Percentiles rank a stretch among this genome's conserved stretches.
These are phyloP conservation scores for Myxozyma melibiosi DNA, from an alignment of 805 yeast genomes.

Conservation along the genomic window DNA sequence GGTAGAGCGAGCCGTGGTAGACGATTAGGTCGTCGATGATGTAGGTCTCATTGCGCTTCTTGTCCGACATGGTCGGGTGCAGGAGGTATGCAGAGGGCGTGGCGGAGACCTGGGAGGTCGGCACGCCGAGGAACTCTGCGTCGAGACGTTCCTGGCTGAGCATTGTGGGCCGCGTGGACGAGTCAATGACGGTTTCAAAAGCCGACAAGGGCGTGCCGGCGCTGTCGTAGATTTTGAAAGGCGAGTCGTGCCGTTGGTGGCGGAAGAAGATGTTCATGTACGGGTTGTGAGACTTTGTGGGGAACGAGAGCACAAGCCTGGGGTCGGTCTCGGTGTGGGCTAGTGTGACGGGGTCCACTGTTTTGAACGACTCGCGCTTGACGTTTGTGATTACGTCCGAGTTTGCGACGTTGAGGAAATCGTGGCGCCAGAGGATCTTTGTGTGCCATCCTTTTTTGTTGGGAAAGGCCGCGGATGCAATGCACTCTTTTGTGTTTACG, in stretches of 20 bases:
- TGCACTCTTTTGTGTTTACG: conserved; percentile 33
- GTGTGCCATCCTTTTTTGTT: conserved; percentile 28
- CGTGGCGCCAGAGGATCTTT: conserved; percentile 10
- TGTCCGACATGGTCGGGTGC: conserved; percentile 4
- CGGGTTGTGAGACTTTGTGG: conserved; percentile 24
- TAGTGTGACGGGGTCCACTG: not conserved
- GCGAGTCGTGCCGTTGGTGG: not conserved
- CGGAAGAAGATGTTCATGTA: conserved; percentile 11
- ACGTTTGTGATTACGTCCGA: conserved; percentile 9
- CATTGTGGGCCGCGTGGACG: not conserved
- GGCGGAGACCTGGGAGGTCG: not conserved
- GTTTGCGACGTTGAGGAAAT: conserved; percentile 9
- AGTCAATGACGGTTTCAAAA: conserved; percentile 11
- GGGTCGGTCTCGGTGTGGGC: not conserved
- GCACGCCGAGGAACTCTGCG: not conserved
- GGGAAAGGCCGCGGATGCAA: conserved; percentile 14
- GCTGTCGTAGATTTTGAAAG: conserved; percentile 12
- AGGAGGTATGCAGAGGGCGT: conserved; percentile 12
- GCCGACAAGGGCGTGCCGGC: conserved; percentile 7
- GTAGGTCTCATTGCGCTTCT: conserved; percentile 2
- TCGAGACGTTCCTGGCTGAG: not conserved
- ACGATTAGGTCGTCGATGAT: conserved; percentile 10
- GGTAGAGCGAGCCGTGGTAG: conserved; percentile 23
- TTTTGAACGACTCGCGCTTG: not conserved
- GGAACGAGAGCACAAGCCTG: conserved; percentile 10